A percentile compares a stretch with the other conserved stretches of the same genome.
phyloP scores from a whole-genome alignment of 306 rosid species.

The Cucurbita moschata region DNA sequence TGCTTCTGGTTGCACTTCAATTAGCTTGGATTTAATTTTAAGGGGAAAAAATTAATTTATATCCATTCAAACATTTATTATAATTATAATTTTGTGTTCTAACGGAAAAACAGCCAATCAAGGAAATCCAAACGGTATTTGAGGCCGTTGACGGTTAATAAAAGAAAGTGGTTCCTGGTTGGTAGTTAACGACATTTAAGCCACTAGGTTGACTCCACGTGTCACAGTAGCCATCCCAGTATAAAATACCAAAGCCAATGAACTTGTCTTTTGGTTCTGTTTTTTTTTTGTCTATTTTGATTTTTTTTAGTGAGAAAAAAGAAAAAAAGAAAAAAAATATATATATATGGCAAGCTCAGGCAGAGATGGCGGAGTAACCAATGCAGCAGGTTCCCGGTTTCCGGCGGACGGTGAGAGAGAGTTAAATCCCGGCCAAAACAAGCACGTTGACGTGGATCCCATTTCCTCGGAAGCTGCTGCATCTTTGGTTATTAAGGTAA shows the following conservation, averaged over 20 bases:
- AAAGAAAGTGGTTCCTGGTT: slow-evolving; percentile 6
- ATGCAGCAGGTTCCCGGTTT: slow-evolving; percentile 2
- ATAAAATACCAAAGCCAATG: background rate
- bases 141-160: slow-evolving; percentile 7
- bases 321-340: background rate
- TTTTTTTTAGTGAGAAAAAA: too few species aligned
- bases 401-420: slow-evolving; percentile 28
- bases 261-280: background rate
- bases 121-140: background rate
- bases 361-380: background rate
- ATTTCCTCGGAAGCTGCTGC: slow-evolving; percentile 28
- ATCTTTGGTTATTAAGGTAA: slow-evolving; percentile 35
- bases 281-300: background rate
- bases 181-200: background rate
- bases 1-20: background rate
- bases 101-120: background rate
- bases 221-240: background rate
- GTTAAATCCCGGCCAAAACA: slow-evolving; percentile 18
- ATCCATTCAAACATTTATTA: too few species aligned
- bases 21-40: too few species aligned
- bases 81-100: too few species aligned
- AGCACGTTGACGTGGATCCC: slow-evolving; percentile 27
- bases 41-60: too few species aligned
- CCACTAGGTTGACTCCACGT: background rate
- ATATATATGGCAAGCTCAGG: slow-evolving; percentile 32